Base-by-base conservation (phyloP, 345 rosid genomes). In the Cochlearia excelsa region DNA sequence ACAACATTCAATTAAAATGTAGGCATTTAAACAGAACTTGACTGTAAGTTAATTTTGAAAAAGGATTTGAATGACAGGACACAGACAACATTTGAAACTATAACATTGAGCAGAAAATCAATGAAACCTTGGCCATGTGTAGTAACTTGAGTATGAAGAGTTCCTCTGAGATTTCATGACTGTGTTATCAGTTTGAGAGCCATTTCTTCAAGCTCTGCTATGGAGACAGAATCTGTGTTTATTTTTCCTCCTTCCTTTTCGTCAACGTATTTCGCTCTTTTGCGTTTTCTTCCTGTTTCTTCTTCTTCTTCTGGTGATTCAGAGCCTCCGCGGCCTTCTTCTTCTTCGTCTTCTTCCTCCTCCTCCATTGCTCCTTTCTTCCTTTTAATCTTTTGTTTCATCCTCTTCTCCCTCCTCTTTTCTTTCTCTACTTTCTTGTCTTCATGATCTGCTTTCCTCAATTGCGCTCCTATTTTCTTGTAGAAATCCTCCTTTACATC, bases 131-230 rank as follows among this genome's bases (percentile, higher is more conserved):
- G 0, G 23, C 23, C 23, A 16, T 16, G 23, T 16, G 23, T 16
- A 16, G 23, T 16, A 16, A 16, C 23, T 16, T 16, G 23, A 16
- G 23, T 16, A 16, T 16, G 6, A 34, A 34, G 6, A 34, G 3
- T 34, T 34, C 37, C 37, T 3, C 37, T 26, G 11, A 46, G 44
- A 54, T 26, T 55, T 62, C 53, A 69, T 7, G 41, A 62, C 40
- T 49, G 74, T 9, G 70, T 66, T 51, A 88, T 74, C 57, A 91
- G 63, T 74, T 80, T 81, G 40, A 92, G 88, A 49, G 93, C 98
- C 65, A 86, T 71, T 63, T 80, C 88, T 80, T 92, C 96, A 74
- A 84, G 98, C 38, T 88, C 95, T 27, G 80, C 82, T 54, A 86
- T 6, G 48, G 95, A 80, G 45, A 80, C 27, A 0, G 96, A 56